Percentiles rank a stretch among this genome's conserved stretches.
phyloP scores from a whole-genome alignment of 164 flowering plant genomes.

The Protea cynaroides region DNA sequence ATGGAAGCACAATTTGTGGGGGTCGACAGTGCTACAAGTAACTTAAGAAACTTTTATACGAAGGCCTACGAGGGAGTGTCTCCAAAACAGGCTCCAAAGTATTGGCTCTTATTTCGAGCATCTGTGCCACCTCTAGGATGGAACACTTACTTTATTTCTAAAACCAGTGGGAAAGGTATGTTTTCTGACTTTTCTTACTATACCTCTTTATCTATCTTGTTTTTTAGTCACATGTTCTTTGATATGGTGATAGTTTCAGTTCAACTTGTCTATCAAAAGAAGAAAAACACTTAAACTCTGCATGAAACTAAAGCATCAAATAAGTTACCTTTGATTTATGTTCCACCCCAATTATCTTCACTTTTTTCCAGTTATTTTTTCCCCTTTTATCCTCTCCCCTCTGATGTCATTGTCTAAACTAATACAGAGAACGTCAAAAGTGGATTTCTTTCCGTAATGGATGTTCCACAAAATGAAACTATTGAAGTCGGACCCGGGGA shows the following conservation, averaged over 20 bases:
- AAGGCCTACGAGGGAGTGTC: slow-evolving; percentile 59
- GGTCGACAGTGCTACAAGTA: slow-evolving; percentile 58
- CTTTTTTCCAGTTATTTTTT: background rate
- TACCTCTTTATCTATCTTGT: background rate
- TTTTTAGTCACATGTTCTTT: background rate
- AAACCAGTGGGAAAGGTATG: slow-evolving; percentile 29
- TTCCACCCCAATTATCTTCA: too few relatives aligned
- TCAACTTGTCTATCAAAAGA: slow-evolving; percentile 1
- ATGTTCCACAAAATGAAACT: slow-evolving; percentile 35
- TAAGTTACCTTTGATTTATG: background rate
- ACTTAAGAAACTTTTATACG: slow-evolving; percentile 53
- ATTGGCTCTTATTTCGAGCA: slow-evolving; percentile 70
- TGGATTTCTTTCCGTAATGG: slow-evolving; percentile 16
- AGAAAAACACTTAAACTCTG: background rate
- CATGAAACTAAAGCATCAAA: background rate
- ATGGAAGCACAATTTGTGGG: slow-evolving; percentile 50
- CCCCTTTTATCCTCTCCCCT: background rate
- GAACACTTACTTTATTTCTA: slow-evolving; percentile 76
- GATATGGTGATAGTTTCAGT: background rate
- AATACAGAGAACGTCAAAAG: slow-evolving; percentile 26
- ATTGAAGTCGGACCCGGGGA: slow-evolving; percentile 73
- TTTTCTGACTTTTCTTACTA: background rate
- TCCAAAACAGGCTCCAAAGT: slow-evolving; percentile 40
- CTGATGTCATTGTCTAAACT: slow-evolving; percentile 4
- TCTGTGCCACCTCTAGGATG: slow-evolving; percentile 81